Evolutionary conservation across 2,329 filamentous ascomycete genomes (phyloP).

Genomic region (Fusarium sp.): DNA sequence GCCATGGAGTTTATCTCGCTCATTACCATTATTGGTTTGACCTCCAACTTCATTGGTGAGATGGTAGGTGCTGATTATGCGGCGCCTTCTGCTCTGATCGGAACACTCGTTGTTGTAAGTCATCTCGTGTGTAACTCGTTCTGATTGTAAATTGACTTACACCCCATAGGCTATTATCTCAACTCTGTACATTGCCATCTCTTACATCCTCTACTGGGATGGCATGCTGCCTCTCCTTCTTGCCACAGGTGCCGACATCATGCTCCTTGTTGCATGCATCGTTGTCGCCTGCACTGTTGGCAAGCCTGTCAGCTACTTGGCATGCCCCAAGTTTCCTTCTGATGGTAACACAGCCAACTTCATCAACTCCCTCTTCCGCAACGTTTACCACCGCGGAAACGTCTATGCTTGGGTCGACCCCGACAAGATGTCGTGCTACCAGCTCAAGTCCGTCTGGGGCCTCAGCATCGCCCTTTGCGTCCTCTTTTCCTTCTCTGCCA

Average conservation of each 20-base stretch:
- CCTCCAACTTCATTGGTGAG: constrained; percentile 82
- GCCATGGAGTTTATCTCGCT: constrained; percentile 77
- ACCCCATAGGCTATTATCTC: constrained; percentile 76
- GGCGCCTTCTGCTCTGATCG: constrained; percentile 79
- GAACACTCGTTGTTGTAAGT: constrained; percentile 82
- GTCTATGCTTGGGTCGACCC: constrained; percentile 61
- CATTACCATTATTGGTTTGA: constrained; percentile 81
- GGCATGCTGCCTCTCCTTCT: constrained; percentile 79
- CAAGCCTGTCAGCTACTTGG: constrained; percentile 81
- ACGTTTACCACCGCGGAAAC: constrained; percentile 52
- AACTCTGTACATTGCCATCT: constrained; percentile 81
- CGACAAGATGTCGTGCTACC: constrained; percentile 75
- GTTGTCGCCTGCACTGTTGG: constrained; percentile 82
- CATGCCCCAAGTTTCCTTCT: constrained; percentile 68
- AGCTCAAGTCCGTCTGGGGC: constrained; percentile 91
- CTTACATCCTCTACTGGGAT: constrained; percentile 84
- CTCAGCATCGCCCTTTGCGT: constrained; percentile 82
- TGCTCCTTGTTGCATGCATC: constrained; percentile 80
- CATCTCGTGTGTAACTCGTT: neutral
- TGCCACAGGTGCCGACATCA: constrained; percentile 71
- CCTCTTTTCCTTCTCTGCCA: constrained; percentile 72
- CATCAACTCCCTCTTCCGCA: constrained; percentile 57
- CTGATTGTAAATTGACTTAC: neutral
- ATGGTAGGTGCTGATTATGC: constrained; percentile 74
- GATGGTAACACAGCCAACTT: constrained; percentile 58